Evolutionary conservation across 1,284 basidiomycete species (phyloP).

Genomic region (Athelia psychrophila): DNA sequence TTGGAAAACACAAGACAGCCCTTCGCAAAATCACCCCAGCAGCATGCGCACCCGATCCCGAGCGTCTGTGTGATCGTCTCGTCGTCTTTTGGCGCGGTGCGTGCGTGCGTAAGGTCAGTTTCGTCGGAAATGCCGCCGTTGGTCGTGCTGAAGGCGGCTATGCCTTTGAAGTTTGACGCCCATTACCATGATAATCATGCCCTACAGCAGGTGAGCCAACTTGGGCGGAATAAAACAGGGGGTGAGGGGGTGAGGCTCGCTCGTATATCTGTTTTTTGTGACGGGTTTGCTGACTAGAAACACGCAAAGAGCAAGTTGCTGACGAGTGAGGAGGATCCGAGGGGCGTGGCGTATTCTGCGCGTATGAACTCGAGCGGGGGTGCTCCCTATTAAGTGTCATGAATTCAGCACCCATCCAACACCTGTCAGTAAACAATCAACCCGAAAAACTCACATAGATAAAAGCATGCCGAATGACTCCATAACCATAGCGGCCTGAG

Average conservation of each 20-base stretch:
- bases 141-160: conserved; percentile 83
- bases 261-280: conserved; percentile 75
- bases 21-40: conserved; percentile 86
- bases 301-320: conserved; percentile 89
- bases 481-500: conserved; percentile 82
- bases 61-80: conserved; percentile 83
- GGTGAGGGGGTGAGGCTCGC: conserved; percentile 39
- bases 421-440: conserved; percentile 1
- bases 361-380: conserved; percentile 87
- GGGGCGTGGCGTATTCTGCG: conserved; percentile 86
- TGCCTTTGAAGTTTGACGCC: conserved; percentile 85
- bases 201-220: no score
- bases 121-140: conserved; percentile 71
- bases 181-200: conserved; percentile 76
- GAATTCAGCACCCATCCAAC: conserved; percentile 8
- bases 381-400: conserved; percentile 79
- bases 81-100: conserved; percentile 69
- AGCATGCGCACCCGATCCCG: conserved; percentile 90
- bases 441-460: conserved; percentile 56
- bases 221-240: conserved; percentile 30
- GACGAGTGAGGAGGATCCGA: conserved; percentile 81
- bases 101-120: conserved; percentile 69
- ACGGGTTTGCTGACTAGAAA: conserved; percentile 82
- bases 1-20: conserved; percentile 87
- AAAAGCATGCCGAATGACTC: conserved; percentile 81